Evolutionary conservation across 345 rosid genomes (phyloP).

Genomic region (Camelina sativa): DNA sequence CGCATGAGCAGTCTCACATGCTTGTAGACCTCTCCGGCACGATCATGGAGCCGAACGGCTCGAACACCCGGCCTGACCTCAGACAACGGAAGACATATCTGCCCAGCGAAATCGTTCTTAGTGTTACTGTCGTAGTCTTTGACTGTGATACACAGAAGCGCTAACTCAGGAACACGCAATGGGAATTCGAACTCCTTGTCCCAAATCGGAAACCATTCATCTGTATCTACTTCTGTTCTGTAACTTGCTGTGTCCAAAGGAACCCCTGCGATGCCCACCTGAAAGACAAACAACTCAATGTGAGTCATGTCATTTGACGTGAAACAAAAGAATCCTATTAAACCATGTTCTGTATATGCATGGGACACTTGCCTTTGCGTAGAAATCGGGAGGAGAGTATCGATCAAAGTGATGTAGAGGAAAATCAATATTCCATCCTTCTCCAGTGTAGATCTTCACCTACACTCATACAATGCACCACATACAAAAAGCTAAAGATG

Average conservation of each 20-base stretch:
- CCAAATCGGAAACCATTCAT: conserved; percentile 87
- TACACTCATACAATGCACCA: conserved; percentile 9
- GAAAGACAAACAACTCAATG: conserved; percentile 2
- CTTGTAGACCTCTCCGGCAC: conserved; percentile 55
- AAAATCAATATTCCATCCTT: conserved; percentile 88
- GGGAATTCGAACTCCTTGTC: conserved; percentile 78
- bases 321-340: neutral
- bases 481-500: neutral
- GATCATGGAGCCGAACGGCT: conserved; percentile 63
- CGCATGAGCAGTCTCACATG: conserved; percentile 58
- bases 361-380: conserved; percentile 54
- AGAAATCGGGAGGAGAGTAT: conserved; percentile 90
- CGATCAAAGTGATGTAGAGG: conserved; percentile 65
- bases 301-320: neutral
- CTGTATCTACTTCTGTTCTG: conserved; percentile 67
- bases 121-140: conserved; percentile 71
- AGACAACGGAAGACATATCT: conserved; percentile 73
- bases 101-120: conserved; percentile 82
- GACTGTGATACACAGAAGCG: conserved; percentile 73
- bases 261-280: conserved; percentile 72
- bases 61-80: conserved; percentile 74
- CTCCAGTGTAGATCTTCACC: conserved; percentile 71
- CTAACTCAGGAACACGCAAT: conserved; percentile 74
- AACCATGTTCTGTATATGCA: neutral
- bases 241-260: conserved; percentile 64